A percentile compares a stretch with the other conserved stretches of the same genome.
Conservation (phyloP, 257 asterid species). For the Solanum neorickii region DNA sequence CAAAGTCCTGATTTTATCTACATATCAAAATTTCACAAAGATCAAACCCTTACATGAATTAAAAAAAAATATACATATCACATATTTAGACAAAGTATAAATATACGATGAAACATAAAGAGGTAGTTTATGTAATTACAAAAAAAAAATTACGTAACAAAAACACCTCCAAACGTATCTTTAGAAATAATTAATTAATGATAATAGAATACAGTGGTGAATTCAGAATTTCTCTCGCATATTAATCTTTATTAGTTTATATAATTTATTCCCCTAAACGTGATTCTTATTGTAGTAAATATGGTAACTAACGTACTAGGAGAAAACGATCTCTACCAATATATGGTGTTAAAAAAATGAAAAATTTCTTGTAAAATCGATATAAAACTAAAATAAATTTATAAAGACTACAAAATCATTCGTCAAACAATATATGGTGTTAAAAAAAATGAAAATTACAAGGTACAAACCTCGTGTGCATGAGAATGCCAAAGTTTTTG, state of each 20-base stretch:
- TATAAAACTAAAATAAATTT: neutral
- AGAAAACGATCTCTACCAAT: neutral
- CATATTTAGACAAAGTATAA: too few species aligned
- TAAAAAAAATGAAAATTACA: neutral
- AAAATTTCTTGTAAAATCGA: too few species aligned
- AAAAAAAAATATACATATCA: neutral
- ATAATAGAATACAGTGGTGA: too few species aligned
- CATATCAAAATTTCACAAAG: neutral
- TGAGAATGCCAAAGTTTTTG: slow-evolving; percentile 93
- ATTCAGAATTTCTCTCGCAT: too few species aligned
- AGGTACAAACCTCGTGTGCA: slow-evolving; percentile 39
- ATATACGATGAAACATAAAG: neutral
- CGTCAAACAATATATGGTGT: neutral
- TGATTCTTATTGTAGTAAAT: neutral
- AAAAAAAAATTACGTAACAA: neutral
- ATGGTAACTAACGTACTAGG: neutral
- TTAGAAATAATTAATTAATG: too few species aligned
- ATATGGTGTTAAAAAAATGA: neutral
- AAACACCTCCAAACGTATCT: too few species aligned
- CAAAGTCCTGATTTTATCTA: slow-evolving; percentile 69
- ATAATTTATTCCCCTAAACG: neutral
- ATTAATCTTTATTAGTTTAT: neutral
- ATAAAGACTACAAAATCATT: neutral
- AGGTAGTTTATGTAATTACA: too few species aligned
- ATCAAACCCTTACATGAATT: neutral